phyloP scores from a whole-genome alignment of 169 alveolate species.

The Theileria parva region DNA sequence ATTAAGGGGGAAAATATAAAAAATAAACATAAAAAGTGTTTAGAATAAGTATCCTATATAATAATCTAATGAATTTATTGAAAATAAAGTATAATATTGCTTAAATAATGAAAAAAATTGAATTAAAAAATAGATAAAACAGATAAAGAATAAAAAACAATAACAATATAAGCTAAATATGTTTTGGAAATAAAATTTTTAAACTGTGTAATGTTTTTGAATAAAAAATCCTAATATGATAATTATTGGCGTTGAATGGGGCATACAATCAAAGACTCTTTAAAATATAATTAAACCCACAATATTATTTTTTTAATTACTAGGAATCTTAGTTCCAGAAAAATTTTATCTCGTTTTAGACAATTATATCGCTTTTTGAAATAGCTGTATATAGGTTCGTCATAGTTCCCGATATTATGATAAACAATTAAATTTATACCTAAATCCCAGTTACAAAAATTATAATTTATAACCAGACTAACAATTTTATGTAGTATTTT shows the following conservation, averaged over 20 bases:
- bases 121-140: neutral
- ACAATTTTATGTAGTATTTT: slow-evolving; percentile 14
- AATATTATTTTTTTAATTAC: neutral
- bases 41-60: neutral
- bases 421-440: neutral
- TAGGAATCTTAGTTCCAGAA: neutral
- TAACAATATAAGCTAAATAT: neutral
- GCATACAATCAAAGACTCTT: neutral
- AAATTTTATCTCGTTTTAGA: neutral
- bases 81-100: neutral
- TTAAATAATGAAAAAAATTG: slow-evolving; percentile 1
- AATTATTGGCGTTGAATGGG: slow-evolving; percentile 5
- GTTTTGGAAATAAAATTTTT: neutral
- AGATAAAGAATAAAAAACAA: neutral
- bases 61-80: neutral
- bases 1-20: neutral
- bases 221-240: neutral
- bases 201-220: neutral
- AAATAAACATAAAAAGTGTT: neutral
- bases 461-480: neutral
- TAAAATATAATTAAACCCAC: neutral
- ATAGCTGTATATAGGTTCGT: neutral
- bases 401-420: neutral
- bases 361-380: neutral
- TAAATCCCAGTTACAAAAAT: neutral